Evolutionary conservation across 352 stramenopile genomes (phyloP), one percentile per base, ranked within the genome.

Genomic region (Hyaloperonospora arabidopsidis): DNA sequence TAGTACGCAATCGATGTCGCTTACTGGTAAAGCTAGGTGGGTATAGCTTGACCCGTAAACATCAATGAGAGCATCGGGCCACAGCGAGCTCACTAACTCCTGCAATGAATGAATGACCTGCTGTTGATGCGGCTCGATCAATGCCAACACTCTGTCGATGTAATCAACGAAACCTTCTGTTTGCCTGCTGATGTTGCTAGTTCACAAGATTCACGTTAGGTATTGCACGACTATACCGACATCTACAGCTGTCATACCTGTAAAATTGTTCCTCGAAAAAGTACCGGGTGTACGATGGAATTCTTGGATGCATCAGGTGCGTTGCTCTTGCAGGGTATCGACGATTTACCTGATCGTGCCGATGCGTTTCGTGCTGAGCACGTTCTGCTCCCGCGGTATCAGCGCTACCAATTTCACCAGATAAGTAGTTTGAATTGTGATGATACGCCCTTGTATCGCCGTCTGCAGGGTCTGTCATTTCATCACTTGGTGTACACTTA

Each of bases 21-120:
- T 98, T 34, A 73, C 86, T 12, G 95, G 95, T 22, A 99, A 74
- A 36, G 94, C 87, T 17, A 98, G 72, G n/a, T 86, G 82, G 1
- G 94, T 98, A 40, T 96, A 95, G 65, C 92, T 98, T 25, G 93
- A 98, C 19, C 96, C 96, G 59, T 98, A 99, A 15, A 97, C 75
- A 50, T 98, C 95, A 28, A 98, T 87, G 36, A 92, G 61, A 40
- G 84, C 84, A 57, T 96, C 81, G 19, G 82, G 68, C 91, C 92
- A 98, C 8, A 97, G 32, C 1, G 56, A 67, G 7, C 57, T 49
- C 18, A 86, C 80, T 1, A 69, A 21, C 1, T 65, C 54, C 45
- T 81, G 77, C 32, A 88, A 58, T 2, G 54, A 70, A 43, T 68
- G 53, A 28, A 85, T 68, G 11, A 74, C 72, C 55, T 76, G 52